Evolutionary conservation across 208 protist genomes (phyloP), one percentile per base, ranked within the genome.

Genomic region (Blastocrithidia nonstop): DNA sequence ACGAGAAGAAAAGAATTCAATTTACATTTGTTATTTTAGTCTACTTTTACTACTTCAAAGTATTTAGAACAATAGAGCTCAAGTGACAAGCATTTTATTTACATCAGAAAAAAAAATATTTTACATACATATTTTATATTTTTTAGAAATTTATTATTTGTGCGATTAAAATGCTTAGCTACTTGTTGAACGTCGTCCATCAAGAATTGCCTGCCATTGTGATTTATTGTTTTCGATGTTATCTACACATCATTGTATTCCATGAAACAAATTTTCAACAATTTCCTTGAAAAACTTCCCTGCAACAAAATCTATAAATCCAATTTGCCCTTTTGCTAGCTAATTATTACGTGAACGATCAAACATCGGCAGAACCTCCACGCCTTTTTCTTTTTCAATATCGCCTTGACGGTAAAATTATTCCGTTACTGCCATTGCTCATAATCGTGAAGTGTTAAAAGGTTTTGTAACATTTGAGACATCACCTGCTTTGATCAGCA

Each of bases 371-470:
- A 78, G 55, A 51, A 82, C 71, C 59, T 83, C 66, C 27, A 87
- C 67, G 7, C 76, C 77, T 57, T 76, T 83, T 58, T 80, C 71
- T 60, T 86, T 84, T 58, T 91, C 77, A 61, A 82, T 84, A 50
- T 88, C 82, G 17, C 82, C 82, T 62, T 91, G 81, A 0, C 73
- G 66, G 54, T 86, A 85, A 61, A 91, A 91, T 58, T 91, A 74
- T 68, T 86, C 82, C 31, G 78, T 88, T 67, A 91, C 70, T 24
- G 72, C 57, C 67, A 80, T 75, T 7, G 74, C 76, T 77, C 81
- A 91, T 51, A 80, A 48, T 20, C 75, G 62, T 17, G 76, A 87
- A 39, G 67, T 77, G 28, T 79, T 72, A 48, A 91, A 91, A 23
- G 81, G 81, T 57, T 88, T 87, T 29, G 71, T 81, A 27, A 91